These are phyloP conservation scores for Udeniomyces megalosporus DNA, from an alignment of 768 basidiomycete genomes.

Conservation along the genomic window DNA sequence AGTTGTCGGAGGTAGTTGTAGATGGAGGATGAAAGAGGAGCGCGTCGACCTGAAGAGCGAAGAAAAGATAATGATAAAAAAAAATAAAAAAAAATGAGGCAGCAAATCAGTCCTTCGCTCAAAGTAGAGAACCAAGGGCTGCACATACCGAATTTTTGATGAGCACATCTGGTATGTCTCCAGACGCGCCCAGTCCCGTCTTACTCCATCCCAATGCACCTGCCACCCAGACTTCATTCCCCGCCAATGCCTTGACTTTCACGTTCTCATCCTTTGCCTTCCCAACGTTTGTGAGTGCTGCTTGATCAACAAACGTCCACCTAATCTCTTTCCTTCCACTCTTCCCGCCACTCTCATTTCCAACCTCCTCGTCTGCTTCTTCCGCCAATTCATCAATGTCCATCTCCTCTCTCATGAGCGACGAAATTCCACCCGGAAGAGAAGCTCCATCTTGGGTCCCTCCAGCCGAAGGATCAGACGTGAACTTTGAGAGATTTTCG, in stretches of 20 bases:
- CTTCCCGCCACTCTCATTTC: slow-evolving; percentile 1
- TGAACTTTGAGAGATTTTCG: slow-evolving; percentile 75
- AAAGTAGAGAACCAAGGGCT: neutral
- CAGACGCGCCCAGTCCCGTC: neutral
- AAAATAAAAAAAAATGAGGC: neutral
- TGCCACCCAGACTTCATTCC: neutral
- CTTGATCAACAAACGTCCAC: slow-evolving; percentile 5
- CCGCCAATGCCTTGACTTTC: neutral
- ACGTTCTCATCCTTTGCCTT: neutral
- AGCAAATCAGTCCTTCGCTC: neutral
- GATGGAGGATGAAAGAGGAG: slow-evolving; percentile 22
- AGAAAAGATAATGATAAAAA: neutral
- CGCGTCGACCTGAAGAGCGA: slow-evolving; percentile 39
- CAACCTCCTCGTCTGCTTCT: slow-evolving; percentile 38
- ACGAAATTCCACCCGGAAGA: slow-evolving; percentile 45
- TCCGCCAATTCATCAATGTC: slow-evolving; percentile 61
- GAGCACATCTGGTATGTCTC: neutral
- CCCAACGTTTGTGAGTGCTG: too few species aligned
- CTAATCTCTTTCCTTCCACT: neutral
- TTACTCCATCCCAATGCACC: neutral
- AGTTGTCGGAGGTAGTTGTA: slow-evolving; percentile 16
- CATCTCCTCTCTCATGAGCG: slow-evolving; percentile 70
- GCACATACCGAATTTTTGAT: slow-evolving; percentile 13
- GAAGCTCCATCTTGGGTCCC: slow-evolving; percentile 47
- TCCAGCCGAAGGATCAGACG: slow-evolving; percentile 43